Evolutionary conservation across 2,329 filamentous ascomycete species (phyloP).

Genomic region (Keithomyces neogunnii): DNA sequence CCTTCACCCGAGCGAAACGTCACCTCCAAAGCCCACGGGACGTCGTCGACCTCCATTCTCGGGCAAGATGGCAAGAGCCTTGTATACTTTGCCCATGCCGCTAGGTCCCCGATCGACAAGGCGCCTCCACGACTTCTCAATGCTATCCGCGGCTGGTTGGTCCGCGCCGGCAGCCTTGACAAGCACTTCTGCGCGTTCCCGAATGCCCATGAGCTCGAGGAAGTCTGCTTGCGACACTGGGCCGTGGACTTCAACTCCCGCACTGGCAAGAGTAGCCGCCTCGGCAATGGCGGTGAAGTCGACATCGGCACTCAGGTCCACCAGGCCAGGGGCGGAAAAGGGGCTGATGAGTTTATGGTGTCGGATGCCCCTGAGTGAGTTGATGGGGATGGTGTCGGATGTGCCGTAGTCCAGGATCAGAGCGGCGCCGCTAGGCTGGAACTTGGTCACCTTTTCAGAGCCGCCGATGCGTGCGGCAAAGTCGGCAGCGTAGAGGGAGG

Average conservation of each 20-base stretch:
- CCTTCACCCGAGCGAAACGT: slow-evolving; percentile 25
- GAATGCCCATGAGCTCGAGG: slow-evolving; percentile 72
- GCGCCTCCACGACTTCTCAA: slow-evolving; percentile 70
- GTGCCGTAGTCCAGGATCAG: slow-evolving; percentile 96
- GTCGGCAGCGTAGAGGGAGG: slow-evolving; percentile 68
- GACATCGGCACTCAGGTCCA: slow-evolving; percentile 87
- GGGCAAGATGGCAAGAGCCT: slow-evolving; percentile 83
- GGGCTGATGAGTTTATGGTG: slow-evolving; percentile 70
- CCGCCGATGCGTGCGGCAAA: slow-evolving; percentile 83
- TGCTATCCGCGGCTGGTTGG: slow-evolving; percentile 44
- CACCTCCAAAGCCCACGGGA: slow-evolving; percentile 88
- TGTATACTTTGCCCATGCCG: slow-evolving; percentile 94
- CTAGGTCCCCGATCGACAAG: slow-evolving; percentile 73
- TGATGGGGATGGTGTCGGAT: slow-evolving; percentile 65
- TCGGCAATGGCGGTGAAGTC: slow-evolving; percentile 87
- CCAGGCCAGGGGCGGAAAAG: slow-evolving; percentile 69
- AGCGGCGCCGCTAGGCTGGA: slow-evolving; percentile 67
- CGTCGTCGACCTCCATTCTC: slow-evolving; percentile 64
- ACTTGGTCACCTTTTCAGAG: slow-evolving; percentile 43
- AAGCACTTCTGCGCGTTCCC: slow-evolving; percentile 64
- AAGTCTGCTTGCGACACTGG: slow-evolving; percentile 82
- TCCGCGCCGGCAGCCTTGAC: slow-evolving; percentile 34
- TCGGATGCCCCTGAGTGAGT: slow-evolving; percentile 84
- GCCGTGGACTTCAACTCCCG: slow-evolving; percentile 83
- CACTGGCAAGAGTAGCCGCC: slow-evolving; percentile 64